Evolutionary conservation across 2,329 filamentous ascomycete genomes (phyloP).

Genomic region (Phaeosphaeria sp.): DNA sequence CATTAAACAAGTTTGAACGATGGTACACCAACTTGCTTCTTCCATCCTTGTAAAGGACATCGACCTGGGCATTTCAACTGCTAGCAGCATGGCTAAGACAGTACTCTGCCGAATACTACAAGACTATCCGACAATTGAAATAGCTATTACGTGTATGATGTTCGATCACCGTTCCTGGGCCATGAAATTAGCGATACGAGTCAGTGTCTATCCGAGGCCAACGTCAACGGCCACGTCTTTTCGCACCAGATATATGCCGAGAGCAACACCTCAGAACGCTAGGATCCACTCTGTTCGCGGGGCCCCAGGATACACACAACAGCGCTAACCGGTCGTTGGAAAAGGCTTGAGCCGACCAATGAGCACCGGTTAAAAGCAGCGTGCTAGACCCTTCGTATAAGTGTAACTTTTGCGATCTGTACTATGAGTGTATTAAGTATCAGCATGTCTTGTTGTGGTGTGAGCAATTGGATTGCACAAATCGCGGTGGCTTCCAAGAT

Average conservation of each 20-base stretch:
- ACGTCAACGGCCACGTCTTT: background rate
- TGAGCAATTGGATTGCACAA: background rate
- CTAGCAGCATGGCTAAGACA: no score
- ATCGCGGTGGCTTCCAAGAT: constrained; percentile 1
- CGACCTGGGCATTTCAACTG: no score
- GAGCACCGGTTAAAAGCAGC: constrained; percentile 3
- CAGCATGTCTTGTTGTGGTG: background rate
- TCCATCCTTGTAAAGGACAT: no score
- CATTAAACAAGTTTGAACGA: no score
- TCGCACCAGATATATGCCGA: background rate
- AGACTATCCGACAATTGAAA: background rate
- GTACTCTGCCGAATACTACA: no score
- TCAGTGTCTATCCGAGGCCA: background rate
- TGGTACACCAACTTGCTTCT: no score
- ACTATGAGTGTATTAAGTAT: constrained; percentile 2
- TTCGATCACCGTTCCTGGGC: background rate
- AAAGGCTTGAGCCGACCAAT: constrained; percentile 13
- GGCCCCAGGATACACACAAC: constrained; percentile 9
- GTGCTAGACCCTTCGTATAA: constrained; percentile 6
- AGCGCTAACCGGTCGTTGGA: constrained; percentile 10
- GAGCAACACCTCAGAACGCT: background rate
- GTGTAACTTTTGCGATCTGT: constrained; percentile 1
- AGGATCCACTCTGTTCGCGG: constrained; percentile 14
- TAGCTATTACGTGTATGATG: background rate
- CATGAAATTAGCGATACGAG: background rate